Base-by-base conservation (phyloP, 106 monocot species). In the Vanilla planifolia region DNA sequence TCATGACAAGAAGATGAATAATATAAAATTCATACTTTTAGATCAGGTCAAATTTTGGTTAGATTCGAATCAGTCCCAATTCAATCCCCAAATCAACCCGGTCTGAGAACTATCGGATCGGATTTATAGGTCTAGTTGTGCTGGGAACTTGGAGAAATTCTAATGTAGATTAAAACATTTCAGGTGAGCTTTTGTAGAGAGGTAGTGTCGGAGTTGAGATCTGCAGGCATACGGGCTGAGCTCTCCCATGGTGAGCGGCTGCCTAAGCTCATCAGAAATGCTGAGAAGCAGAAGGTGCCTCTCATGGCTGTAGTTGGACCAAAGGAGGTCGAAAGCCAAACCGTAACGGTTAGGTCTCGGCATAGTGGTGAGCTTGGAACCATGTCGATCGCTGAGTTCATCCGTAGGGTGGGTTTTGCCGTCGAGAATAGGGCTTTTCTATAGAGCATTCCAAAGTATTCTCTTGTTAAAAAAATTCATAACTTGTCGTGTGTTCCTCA, bases 221-320 rank as follows among this genome's bases (percentile, higher is more conserved):
- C 77, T 8, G 25, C 24, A 25, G 89, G 79, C 35, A 71, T 95
- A 48, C 66, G 95, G 25, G 95, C 83, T 3, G 90, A 95, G 50
- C 75, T 95, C 32, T 81, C 86, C 33, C 75, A 84, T 24, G 95
- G 90, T 0, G 95, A 95, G 48, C 80, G 89, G 33, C 68, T 95
- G 27, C 86, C 90, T 0, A 95, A 95, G 67, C 86, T 95, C 27
- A 79, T 95, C 68, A 75, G 95, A 43, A 95, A 75, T 60, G 89
- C 95, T 33, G 95, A 95, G 71, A 95, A 89, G 60, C 89, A 89
- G 76, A 95, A 95, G 68, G 69, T 89, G 36, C 89, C 89, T 36
- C 66, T 89, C 9, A 89, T 95, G 94, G 83, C 85, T 41, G 94
- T 89, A 43, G 80, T 83, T 28, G 94, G 94, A 3, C 86, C 89